Evolutionary conservation across 306 rosid species (phyloP).

Genomic region (Alnus rubra): DNA sequence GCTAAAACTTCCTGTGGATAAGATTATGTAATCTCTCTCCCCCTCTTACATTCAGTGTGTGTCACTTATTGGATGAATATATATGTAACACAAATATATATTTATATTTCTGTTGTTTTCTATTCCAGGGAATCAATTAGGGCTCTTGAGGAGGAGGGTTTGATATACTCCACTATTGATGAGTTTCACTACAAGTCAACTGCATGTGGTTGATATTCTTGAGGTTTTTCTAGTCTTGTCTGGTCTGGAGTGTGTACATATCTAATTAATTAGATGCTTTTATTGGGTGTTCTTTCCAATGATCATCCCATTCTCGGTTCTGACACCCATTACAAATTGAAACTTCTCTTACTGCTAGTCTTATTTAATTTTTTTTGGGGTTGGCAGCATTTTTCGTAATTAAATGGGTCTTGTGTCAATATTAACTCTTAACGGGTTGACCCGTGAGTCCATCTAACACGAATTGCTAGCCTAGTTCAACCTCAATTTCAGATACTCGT

Average conservation of each 20-base stretch:
- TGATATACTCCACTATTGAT: slow-evolving; percentile 83
- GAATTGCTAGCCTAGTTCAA: no score
- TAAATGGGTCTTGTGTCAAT: no score
- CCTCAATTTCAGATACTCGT: no score
- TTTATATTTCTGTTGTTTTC: background rate
- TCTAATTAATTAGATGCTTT: background rate
- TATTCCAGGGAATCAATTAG: slow-evolving; percentile 66
- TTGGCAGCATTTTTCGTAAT: no score
- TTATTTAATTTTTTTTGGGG: no score
- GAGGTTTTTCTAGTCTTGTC: background rate
- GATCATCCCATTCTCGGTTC: background rate
- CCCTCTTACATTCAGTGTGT: background rate
- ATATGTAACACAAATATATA: no score
- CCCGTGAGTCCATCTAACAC: no score
- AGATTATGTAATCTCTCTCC: slow-evolving; percentile 54
- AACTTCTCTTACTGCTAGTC: no score
- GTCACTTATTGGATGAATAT: background rate
- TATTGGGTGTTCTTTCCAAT: background rate
- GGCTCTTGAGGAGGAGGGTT: slow-evolving; percentile 79
- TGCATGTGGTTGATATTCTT: slow-evolving; percentile 29
- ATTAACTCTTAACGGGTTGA: no score
- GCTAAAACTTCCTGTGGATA: slow-evolving; percentile 75
- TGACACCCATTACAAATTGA: no score
- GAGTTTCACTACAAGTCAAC: slow-evolving; percentile 86
- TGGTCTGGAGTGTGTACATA: background rate